Evolutionary conservation across 73 alveolate species (phyloP), one percentile per base, ranked within the genome.

Genomic region (Paramecium biaurelia): DNA sequence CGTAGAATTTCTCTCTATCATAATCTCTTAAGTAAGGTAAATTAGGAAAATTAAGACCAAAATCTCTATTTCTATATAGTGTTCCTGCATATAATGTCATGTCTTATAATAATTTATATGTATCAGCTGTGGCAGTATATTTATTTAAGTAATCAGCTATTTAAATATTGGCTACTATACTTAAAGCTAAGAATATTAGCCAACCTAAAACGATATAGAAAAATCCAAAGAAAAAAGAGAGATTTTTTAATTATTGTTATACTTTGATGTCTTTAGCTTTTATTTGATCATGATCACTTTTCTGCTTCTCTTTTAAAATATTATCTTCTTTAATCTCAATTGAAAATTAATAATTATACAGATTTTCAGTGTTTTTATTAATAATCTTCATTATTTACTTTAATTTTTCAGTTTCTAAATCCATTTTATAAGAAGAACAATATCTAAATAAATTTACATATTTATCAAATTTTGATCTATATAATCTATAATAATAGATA

Each of bases 21-120:
- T 11, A 72, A 2, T 72, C 32, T 35, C 59, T 30, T 72, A 72
- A 37, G n/a, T 72, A 72, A 15, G 86, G 56, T 15, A 72, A 20
- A 72, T 37, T 72, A 34, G 56, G 32, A 32, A 32, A 72, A 28
- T 21, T 35, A 21, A 72, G 45, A 11, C 35, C 58, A 72, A 72
- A 72, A 72, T 79, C 72, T 79, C 90, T 79, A 42, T 41, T 30
- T 18, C 42, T 30, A 79, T 20, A 79, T 24, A 79, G 18, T 0
- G 70, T 41, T 41, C 90, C 90, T 47, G 76, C 72, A 21, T 41
- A 30, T 1, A 42, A 23, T 7, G 76, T 79, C 74, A 79, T 41
- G 24, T 79, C 90, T 45, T 79, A 79, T 43, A 79, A 30, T 5
- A 79, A 45, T 24, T 79, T 79, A 79, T 43, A 79, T 43, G 56